Base-by-base conservation (phyloP, 1,139 yeast genomes). In the Scheffersomyces stambukii region DNA sequence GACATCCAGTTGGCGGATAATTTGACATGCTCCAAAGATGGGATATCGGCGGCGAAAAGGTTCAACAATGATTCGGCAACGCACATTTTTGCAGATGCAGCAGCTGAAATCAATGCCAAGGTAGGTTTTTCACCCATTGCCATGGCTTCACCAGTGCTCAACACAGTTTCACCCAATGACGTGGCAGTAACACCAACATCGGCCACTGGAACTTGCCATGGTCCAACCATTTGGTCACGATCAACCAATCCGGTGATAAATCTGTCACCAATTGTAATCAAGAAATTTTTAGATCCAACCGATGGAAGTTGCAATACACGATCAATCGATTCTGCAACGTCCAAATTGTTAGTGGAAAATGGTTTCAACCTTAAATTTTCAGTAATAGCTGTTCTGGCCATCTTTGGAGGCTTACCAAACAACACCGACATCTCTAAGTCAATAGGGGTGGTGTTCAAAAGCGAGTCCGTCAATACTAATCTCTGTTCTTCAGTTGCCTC, bases 181-280 rank as follows among this genome's bases (percentile, higher is more conserved):
- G 97, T 81, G 36, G 85, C 81, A 12, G 98, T 89, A 32, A 91
- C 96, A 58, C 96, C 98, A 34, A 88, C 96, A 56, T 93, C 97
- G n/a, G 98, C 93, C 14, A 93, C 98, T 24, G 99, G 98, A 5
- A 83, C 89, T 69, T 93, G 99, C 97, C 98, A 93, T 50, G 98
- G 98, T 25, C 99, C 99, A 37, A 93, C 97, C 82, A 89, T 82
- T 65, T 93, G 99, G 55, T 93, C 99, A 54, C 98, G 81, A 50
- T 94, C 97, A 39, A 91, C 84, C 45, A 93, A 74, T 27, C 99
- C 99, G 23, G 97, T 91, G 37, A 93, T 93, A 17, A 93, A 75
- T 63, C 99, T 80, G 56, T 93, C 99, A 57, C 96, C 98, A 56
- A 93, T 93, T 10, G 98, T 91, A 53, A 93, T 84, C 49, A 93